phyloP scores from a whole-genome alignment of 2,329 filamentous ascomycete species.

The Colletotrichum simmondsii region DNA sequence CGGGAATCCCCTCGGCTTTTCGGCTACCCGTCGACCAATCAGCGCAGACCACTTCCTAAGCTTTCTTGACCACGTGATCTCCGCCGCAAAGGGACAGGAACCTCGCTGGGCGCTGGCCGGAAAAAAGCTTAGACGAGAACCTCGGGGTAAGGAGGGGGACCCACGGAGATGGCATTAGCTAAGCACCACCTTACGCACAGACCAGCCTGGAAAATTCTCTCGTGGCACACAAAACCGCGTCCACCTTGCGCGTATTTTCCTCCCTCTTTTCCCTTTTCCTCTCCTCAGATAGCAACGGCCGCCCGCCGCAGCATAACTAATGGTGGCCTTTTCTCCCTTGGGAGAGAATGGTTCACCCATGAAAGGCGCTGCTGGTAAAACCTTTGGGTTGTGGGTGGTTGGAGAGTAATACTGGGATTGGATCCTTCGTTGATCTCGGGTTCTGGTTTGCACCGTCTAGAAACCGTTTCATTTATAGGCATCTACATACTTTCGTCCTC shows the following conservation, averaged over 20 bases:
- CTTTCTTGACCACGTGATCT: conserved; percentile 30
- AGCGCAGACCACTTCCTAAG: conserved; percentile 49
- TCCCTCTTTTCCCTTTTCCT: conserved; percentile 16
- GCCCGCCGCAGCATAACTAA: conserved; percentile 35
- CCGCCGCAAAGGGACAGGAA: not conserved
- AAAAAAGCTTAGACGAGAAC: not conserved
- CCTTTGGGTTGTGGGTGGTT: conserved; percentile 35
- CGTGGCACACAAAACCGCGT: conserved; percentile 17
- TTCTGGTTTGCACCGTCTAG: conserved; percentile 32
- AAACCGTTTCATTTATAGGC: conserved; percentile 37
- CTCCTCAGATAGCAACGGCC: conserved; percentile 36
- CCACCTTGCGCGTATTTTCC: not conserved
- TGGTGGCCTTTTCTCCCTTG: conserved; percentile 8
- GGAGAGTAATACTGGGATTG: conserved; percentile 36
- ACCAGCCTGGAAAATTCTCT: conserved; percentile 13
- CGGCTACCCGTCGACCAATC: conserved; percentile 55
- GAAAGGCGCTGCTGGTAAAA: conserved; percentile 34
- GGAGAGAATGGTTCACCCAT: not conserved
- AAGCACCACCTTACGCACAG: conserved; percentile 7
- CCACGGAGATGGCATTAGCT: not conserved
- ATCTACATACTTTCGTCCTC: conserved; percentile 33
- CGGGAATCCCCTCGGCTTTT: conserved; percentile 51
- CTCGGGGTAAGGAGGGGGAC: not conserved
- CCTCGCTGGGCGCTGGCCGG: not conserved
- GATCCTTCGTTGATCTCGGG: conserved; percentile 39